These are phyloP conservation scores for Alternaria postmessia DNA, from an alignment of 2,329 filamentous ascomycete genomes.

Conservation along the genomic window DNA sequence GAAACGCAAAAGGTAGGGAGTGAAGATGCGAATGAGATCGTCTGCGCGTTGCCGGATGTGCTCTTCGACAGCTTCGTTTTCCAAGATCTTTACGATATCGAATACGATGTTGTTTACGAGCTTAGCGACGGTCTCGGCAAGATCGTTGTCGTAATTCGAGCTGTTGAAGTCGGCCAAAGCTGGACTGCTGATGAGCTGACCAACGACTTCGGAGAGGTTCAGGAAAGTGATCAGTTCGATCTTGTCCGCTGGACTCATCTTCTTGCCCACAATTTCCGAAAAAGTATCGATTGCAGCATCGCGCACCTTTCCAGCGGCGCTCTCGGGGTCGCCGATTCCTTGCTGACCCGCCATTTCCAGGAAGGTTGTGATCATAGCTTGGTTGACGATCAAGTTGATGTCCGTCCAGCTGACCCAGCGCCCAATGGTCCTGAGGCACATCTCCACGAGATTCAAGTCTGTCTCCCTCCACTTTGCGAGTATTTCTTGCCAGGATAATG, in stretches of 20 bases:
- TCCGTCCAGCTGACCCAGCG: slow-evolving; percentile 99
- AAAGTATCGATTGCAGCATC: slow-evolving; percentile 94
- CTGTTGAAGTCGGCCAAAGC: slow-evolving; percentile 81
- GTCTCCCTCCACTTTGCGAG: slow-evolving; percentile 76
- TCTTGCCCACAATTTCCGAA: slow-evolving; percentile 95
- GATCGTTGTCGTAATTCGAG: slow-evolving; percentile 89
- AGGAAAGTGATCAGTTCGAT: slow-evolving; percentile 92
- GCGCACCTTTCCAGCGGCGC: slow-evolving; percentile 74
- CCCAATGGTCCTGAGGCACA: slow-evolving; percentile 89
- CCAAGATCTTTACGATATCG: slow-evolving; percentile 87
- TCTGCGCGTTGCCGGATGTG: slow-evolving; percentile 78
- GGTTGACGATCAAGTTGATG: slow-evolving; percentile 89
- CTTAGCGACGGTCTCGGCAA: slow-evolving; percentile 94
- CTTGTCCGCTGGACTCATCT: slow-evolving; percentile 95
- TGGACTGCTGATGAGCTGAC: slow-evolving; percentile 84
- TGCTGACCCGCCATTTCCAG: slow-evolving; percentile 85
- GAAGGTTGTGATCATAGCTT: slow-evolving; percentile 79
- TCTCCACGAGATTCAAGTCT: slow-evolving; percentile 77
- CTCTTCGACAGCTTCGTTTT: slow-evolving; percentile 70
- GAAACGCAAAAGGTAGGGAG: slow-evolving; percentile 88
- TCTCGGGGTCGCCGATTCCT: slow-evolving; percentile 66
- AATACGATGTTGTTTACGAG: slow-evolving; percentile 89
- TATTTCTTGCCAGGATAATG: slow-evolving; percentile 90
- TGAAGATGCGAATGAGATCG: slow-evolving; percentile 80
- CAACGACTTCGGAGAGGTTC: slow-evolving; percentile 84